Evolutionary conservation across 345 rosid species (phyloP).

Genomic region (Salix arbutifolia): DNA sequence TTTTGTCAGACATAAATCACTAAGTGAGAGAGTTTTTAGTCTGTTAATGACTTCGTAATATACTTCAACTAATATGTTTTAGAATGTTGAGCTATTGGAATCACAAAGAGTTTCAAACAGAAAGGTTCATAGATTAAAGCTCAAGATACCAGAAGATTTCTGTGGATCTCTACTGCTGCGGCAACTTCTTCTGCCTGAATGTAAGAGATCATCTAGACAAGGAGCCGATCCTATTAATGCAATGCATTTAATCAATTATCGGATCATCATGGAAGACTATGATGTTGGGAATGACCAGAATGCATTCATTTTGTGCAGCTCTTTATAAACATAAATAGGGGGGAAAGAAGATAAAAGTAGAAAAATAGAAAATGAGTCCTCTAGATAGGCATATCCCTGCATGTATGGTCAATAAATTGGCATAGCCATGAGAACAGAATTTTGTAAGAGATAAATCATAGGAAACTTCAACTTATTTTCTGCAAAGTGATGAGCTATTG

Average conservation of each 20-base stretch:
- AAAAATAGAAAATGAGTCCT: no score
- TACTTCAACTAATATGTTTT: background rate
- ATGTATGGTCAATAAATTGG: no score
- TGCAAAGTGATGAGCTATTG: background rate
- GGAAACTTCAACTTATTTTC: background rate
- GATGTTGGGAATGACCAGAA: background rate
- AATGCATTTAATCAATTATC: background rate
- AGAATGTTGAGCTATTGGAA: background rate
- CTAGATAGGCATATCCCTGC: no score
- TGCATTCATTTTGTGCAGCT: background rate
- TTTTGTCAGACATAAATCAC: background rate
- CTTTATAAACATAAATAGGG: background rate
- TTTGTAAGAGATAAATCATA: background rate
- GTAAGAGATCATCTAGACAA: slow-evolving; percentile 58
- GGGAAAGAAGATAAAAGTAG: no score
- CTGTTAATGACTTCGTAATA: background rate
- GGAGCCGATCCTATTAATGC: slow-evolving; percentile 36
- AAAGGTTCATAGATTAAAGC: background rate
- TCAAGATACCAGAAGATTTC: slow-evolving; percentile 43
- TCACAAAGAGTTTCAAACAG: background rate
- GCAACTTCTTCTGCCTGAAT: slow-evolving; percentile 38
- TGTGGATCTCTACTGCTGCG: slow-evolving; percentile 25
- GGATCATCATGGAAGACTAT: background rate
- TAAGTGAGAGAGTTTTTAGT: background rate
- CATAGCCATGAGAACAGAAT: no score